Evolutionary conservation across 306 rosid genomes (phyloP).

Genomic region (Begonia fuchsioides): DNA sequence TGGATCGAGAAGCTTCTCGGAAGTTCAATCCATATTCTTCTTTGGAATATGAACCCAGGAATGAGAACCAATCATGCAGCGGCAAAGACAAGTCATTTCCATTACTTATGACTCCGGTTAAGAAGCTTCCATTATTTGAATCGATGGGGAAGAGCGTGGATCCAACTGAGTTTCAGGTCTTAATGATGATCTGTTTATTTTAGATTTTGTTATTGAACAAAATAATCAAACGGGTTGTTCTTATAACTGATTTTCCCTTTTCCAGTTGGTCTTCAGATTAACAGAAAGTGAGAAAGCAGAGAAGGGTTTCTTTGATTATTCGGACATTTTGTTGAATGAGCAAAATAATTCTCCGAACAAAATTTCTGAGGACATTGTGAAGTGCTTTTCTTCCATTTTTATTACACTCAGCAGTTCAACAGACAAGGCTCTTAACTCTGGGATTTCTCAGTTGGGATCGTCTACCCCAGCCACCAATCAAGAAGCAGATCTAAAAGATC

Average conservation of each 20-base stretch:
- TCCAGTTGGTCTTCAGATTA: slow-evolving; percentile 47
- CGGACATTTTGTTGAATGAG: slow-evolving; percentile 29
- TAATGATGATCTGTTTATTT: background rate
- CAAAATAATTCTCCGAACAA: slow-evolving; percentile 32
- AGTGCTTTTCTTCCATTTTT: slow-evolving; percentile 59
- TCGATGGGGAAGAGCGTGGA: slow-evolving; percentile 29
- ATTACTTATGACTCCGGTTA: slow-evolving; percentile 26
- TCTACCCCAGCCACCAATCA: slow-evolving; percentile 11
- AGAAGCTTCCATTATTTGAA: slow-evolving; percentile 37
- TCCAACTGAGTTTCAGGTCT: slow-evolving; percentile 41
- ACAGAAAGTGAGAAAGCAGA: slow-evolving; percentile 40
- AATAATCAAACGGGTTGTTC: background rate
- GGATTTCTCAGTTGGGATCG: no score
- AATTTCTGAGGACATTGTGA: slow-evolving; percentile 60
- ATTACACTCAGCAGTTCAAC: slow-evolving; percentile 37
- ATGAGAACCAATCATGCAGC: slow-evolving; percentile 44
- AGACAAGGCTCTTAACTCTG: slow-evolving; percentile 23
- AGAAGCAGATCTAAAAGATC: slow-evolving; percentile 43
- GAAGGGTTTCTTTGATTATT: slow-evolving; percentile 29
- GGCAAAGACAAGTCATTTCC: slow-evolving; percentile 31
- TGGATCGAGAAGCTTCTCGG: slow-evolving; percentile 22
- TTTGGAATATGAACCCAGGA: slow-evolving; percentile 47
- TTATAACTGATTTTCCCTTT: background rate
- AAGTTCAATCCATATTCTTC: slow-evolving; percentile 29
- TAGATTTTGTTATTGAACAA: slow-evolving; percentile 8